Base-by-base conservation (phyloP, 306 rosid species). In the Vicia villosa region DNA sequence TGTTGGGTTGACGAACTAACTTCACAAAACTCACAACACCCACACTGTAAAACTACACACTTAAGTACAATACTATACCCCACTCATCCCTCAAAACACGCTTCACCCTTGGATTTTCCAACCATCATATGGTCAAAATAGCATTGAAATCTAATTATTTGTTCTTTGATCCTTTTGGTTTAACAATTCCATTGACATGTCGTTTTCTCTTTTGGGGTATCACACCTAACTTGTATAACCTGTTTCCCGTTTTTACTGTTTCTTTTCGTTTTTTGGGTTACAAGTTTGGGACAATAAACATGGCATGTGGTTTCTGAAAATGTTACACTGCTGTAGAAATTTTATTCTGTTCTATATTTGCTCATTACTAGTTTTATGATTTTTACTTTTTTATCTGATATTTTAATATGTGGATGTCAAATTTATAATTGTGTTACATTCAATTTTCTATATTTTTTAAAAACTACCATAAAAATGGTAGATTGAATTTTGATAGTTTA, bases 221-320 rank as follows among this genome's bases (percentile, higher is more conserved):
- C 64, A 19, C 72, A 12, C 70, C 43, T 50, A 14, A 17, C 72
- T 55, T 6, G 9, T 15, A 14, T 65, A 42, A 59, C 70, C 51
- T 66, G 63, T 66, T 80, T 60, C 64, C 60, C 21, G 2, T 43
- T 70, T 77, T 77, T 64, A 56, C 68, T 32, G 43, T 69, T 45
- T 34, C 28, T 21, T 10, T 46, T n/a, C 10, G 46, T 66, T 14
- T 24, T 24, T 14, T 60, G 21, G 40, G 51, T 21, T 9, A 1
- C 28, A 40, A 41, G 43, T 26, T 9, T 2, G 10, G 17, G 13
- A 37, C 13, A 38, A 14, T 15, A 55, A 11, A 65, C 16, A 57
- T 12, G 24, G 20, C 73, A 66, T 60, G 47, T 57, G 74, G 22
- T 22, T 46, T 57, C 79, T 75, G 54, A 30, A 45, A 55, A 32